These are phyloP conservation scores for Malus sylvestris DNA, from an alignment of 306 rosid species.

Conservation along the genomic window DNA sequence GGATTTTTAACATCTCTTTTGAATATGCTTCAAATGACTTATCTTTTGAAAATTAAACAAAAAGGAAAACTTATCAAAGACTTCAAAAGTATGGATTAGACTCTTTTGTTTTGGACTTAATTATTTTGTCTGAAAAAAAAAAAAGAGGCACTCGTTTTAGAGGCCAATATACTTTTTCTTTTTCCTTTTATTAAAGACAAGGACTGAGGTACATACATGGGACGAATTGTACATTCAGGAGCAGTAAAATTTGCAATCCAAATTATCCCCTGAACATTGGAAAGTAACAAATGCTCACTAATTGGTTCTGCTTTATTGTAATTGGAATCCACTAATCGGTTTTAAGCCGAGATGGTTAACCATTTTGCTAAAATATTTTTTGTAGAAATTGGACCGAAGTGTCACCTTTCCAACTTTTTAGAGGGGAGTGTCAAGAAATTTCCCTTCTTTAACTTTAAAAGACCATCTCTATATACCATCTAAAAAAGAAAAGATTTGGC, in stretches of 20 bases:
- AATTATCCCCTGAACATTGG: background rate
- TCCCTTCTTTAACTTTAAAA: background rate
- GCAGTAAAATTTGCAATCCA: background rate
- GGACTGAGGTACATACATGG: background rate
- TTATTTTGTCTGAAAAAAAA: background rate
- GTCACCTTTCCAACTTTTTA: background rate
- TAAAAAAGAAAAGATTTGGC: background rate
- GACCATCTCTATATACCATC: background rate
- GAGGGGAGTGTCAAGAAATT: background rate
- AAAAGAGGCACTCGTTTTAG: background rate
- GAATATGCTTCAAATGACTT: no score
- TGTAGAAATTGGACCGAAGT: background rate
- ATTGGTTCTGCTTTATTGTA: background rate
- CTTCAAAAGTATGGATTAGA: background rate
- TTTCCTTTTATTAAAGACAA: background rate
- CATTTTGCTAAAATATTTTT: background rate
- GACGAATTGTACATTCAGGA: background rate
- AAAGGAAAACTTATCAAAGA: background rate
- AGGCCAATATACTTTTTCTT: background rate
- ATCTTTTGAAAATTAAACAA: no score
- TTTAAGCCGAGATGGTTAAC: background rate
- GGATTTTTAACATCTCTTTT: no score
- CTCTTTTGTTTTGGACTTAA: background rate
- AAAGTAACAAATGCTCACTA: background rate
- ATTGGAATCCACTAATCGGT: background rate